Base-by-base conservation (phyloP, 2,329 filamentous ascomycete genomes). In the Xylariaceae sp. region DNA sequence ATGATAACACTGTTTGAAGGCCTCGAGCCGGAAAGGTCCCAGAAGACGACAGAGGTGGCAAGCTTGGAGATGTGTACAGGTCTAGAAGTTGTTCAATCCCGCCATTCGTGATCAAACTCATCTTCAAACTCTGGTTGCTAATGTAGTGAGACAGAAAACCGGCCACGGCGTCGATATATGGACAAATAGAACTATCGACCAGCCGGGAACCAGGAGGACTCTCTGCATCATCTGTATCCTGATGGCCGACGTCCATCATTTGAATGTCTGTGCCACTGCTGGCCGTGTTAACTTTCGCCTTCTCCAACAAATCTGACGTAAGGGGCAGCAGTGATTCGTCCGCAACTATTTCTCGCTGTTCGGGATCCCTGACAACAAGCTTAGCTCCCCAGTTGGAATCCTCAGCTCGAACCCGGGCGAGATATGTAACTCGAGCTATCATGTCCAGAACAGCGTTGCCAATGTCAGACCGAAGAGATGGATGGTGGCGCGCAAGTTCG, bases 401-500 rank as follows among this genome's bases (percentile, higher is more conserved):
- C 64, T 79, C 80, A 2, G 89, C 86, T 67, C 89, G 88, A 42
- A 79, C 77, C 49, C 83, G 81, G 60, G 87, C 90, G 29, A 96
- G 74, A 60, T 87, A 79, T 41, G 85, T 83, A 37, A 99, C 87
- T 51, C 90, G 84, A 35, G 86, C 86, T 57, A 96, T 83, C 89
- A 97, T 95, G 59, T 91, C 85, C 56, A 95, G 80, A 12, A 96
- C 84, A n/a, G 89, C 87, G 60, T 88, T 86, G 59, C 92, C 84
- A 56, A 99, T 94, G 2, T 86, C 80, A 7, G 81, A 80, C 62
- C 91, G 89, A 44, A 99, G 74, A 27, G 83, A 80, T 0, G 95
- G 94, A 65, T 99, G 94, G 68, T 99, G 94, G 41, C 94, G 85
- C 50, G 92, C 88, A 56, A 99, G 80, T 71, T 99, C 94, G 69